Percentiles rank a stretch among this genome's conserved stretches.
These are phyloP conservation scores for Leishmania aethiopica DNA, from an alignment of 208 protist genomes.

Conservation along the genomic window DNA sequence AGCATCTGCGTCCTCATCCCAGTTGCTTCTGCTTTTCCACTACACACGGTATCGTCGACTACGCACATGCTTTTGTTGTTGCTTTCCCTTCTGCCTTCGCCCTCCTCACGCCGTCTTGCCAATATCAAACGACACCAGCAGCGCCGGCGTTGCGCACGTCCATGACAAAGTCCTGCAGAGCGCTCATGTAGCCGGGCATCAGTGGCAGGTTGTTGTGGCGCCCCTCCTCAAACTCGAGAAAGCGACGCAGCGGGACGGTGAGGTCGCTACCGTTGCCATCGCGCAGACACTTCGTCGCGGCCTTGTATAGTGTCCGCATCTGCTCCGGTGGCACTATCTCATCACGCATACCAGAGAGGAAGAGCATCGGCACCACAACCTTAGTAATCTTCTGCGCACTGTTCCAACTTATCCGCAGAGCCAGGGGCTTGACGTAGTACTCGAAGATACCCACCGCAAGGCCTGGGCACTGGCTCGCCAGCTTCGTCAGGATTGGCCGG, in stretches of 20 bases:
- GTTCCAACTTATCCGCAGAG: slow-evolving; percentile 70
- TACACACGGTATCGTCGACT: background rate
- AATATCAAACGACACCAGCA: slow-evolving; percentile 6
- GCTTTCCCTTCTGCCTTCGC: background rate
- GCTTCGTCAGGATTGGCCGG: slow-evolving; percentile 17
- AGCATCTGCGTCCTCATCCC: background rate
- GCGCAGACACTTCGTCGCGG: slow-evolving; percentile 22
- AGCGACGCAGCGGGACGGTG: slow-evolving; percentile 37
- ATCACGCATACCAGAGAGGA: slow-evolving; percentile 78
- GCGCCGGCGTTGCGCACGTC: slow-evolving; percentile 24
- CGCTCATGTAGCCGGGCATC: slow-evolving; percentile 58
- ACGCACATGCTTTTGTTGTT: background rate
- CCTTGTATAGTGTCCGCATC: slow-evolving; percentile 73
- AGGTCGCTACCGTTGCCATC: slow-evolving; percentile 23
- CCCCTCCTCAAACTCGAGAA: slow-evolving; percentile 73
- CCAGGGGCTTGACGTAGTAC: slow-evolving; percentile 80
- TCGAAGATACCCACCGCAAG: slow-evolving; percentile 49
- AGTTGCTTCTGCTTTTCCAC: background rate
- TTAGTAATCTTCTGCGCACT: slow-evolving; percentile 46
- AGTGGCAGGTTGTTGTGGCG: slow-evolving; percentile 71
- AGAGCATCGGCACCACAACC: slow-evolving; percentile 72
- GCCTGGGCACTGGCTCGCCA: slow-evolving; percentile 20
- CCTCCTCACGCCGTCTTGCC: background rate
- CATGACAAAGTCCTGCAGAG: slow-evolving; percentile 65
- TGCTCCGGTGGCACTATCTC: slow-evolving; percentile 88